phyloP scores from a whole-genome alignment of 2,329 filamentous ascomycete genomes.

The Monilinia aucupariae region DNA sequence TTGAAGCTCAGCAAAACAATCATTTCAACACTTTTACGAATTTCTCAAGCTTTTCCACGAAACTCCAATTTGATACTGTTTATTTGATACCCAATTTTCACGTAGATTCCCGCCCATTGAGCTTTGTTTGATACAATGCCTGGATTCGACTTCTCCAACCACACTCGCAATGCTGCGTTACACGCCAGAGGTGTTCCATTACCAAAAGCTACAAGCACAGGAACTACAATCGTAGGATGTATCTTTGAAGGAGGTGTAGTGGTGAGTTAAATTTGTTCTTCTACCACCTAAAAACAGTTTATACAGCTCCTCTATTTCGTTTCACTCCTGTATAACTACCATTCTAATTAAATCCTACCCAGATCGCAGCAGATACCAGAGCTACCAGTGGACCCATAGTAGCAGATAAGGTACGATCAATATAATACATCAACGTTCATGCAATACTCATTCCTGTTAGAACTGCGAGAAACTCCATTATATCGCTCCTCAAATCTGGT shows the following conservation, averaged over 20 bases:
- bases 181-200: slow-evolving; percentile 90
- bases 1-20: slow-evolving; percentile 11
- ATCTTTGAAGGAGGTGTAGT: slow-evolving; percentile 96
- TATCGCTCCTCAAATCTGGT: slow-evolving; percentile 98
- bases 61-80: neutral
- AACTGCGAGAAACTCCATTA: slow-evolving; percentile 99
- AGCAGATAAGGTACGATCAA: slow-evolving; percentile 73
- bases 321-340: neutral
- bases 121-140: slow-evolving; percentile 59
- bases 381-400: slow-evolving; percentile 97
- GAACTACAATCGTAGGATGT: slow-evolving; percentile 97
- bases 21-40: slow-evolving; percentile 6
- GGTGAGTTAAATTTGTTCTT: slow-evolving; percentile 46
- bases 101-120: slow-evolving; percentile 17
- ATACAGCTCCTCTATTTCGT: neutral
- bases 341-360: slow-evolving; percentile 24
- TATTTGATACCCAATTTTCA: neutral
- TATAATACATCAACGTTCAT: neutral
- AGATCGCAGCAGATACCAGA: slow-evolving; percentile 97
- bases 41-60: neutral
- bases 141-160: slow-evolving; percentile 99
- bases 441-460: slow-evolving; percentile 38
- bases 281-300: neutral
- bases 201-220: slow-evolving; percentile 96
- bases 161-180: slow-evolving; percentile 96